Base-by-base conservation (phyloP, 2,329 filamentous ascomycete species). In the Colletotrichum euphorbiae region DNA sequence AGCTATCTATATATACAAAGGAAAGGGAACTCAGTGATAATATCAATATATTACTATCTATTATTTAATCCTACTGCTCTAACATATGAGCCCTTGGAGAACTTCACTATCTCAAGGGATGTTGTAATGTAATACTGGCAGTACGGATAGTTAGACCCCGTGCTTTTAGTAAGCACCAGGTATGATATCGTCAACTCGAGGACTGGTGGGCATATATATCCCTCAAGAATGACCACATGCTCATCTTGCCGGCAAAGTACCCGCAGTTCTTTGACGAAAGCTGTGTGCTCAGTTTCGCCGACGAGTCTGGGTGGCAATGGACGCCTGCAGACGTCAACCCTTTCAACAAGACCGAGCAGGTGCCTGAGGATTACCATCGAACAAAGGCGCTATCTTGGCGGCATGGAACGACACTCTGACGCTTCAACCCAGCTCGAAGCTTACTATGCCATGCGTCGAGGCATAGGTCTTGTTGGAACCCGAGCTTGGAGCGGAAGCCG, bases 191-290 rank as follows among this genome's bases (percentile, higher is more conserved):
- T 84, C 74, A 84, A 84, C 70, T 83, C 81, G 1, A 84, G 48
- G 82, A 84, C 69, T 83, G 81, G 81, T 84, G 82, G 85, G 83
- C 82, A 0, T 87, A 87, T 70, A 84, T 86, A 79, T 82, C 80
- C 5, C 71, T 87, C 59, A 87, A 87, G 67, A 87, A 85, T 67
- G 81, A 84, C 67, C 82, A 84, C 69, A 80, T 73, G 57, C 82
- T 82, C 2, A 83, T 83, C 40, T 63, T 80, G 0, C 82, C 82
- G 0, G 81, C 80, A 0, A 77, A 79, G 4, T 84, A 84, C 55
- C 80, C 82, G 1, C 82, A 83, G 50, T 82, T 82, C 68, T 84
- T 81, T 73, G 83, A 84, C 67, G 74, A 77, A 54, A 76, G 76
- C n/a, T 77, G 82, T 0, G 76, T 82, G 0, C 69, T 83, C 58